phyloP scores from a whole-genome alignment of 768 basidiomycete genomes.

The Sporobolomyces pararoseus region DNA sequence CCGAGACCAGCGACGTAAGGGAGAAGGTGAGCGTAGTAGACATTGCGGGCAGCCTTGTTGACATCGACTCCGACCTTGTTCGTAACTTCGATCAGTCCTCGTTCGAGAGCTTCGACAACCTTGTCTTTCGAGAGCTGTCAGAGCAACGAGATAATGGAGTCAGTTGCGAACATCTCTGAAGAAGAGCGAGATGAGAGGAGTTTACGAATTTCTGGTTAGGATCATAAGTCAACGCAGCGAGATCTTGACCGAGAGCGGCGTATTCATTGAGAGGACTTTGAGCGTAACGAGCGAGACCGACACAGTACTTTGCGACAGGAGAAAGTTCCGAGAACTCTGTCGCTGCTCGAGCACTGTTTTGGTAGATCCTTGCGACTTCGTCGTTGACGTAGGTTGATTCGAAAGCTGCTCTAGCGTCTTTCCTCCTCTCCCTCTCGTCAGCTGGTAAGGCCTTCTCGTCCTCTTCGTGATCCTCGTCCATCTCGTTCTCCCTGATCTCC shows the following conservation, averaged over 20 bases:
- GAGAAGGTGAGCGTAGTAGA: conserved; percentile 81
- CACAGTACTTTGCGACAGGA: conserved; percentile 78
- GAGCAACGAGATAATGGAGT: not conserved
- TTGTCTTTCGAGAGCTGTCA: conserved; percentile 81
- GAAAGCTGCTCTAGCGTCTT: conserved; percentile 54
- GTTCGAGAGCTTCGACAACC: conserved; percentile 72
- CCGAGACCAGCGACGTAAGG: conserved; percentile 91
- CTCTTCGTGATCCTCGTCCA: conserved; percentile 9
- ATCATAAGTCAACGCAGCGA: conserved; percentile 75
- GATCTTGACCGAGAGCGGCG: conserved; percentile 78
- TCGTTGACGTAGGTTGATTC: conserved; percentile 73
- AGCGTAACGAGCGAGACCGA: conserved; percentile 84
- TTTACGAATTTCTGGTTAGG: conserved; percentile 79
- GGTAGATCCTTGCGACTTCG: conserved; percentile 88
- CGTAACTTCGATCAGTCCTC: conserved; percentile 79
- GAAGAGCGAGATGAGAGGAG: not conserved
- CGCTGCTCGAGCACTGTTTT: conserved; percentile 77
- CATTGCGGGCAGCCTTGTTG: conserved; percentile 81
- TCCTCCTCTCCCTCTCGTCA: not conserved
- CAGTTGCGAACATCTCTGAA: not conserved
- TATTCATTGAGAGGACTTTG: conserved; percentile 95
- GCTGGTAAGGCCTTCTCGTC: conserved; percentile 9
- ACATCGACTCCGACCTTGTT: conserved; percentile 94
- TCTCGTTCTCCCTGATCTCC: not conserved
- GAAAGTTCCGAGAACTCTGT: conserved; percentile 78